Conservation (phyloP, 306 rosid species). For the Vigna mungo region DNA sequence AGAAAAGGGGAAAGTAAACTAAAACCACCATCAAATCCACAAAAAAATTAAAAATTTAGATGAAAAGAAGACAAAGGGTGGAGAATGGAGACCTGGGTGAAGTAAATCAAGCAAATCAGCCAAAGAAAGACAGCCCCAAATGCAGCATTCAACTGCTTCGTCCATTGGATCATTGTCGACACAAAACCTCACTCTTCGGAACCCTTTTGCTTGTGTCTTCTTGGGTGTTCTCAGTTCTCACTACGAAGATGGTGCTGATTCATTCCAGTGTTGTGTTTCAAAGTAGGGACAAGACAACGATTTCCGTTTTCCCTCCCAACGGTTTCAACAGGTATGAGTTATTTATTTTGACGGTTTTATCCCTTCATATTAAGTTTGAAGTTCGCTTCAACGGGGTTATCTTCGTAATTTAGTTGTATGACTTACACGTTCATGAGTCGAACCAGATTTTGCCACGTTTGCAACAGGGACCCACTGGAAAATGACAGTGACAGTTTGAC, state of each 20-base stretch:
- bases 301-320: slow-evolving; percentile 48
- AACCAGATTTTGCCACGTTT: slow-evolving; percentile 57
- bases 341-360: slow-evolving; percentile 45
- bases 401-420: slow-evolving; percentile 30
- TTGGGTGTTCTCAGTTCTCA: neutral
- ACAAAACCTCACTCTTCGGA: neutral
- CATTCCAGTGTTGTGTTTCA: slow-evolving; percentile 18
- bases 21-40: neutral
- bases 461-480: neutral
- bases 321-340: slow-evolving; percentile 42
- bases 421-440: slow-evolving; percentile 56
- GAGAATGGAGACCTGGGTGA: slow-evolving; percentile 73
- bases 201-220: neutral
- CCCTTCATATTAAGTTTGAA: neutral
- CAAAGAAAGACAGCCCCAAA: slow-evolving; percentile 81
- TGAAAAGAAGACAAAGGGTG: neutral
- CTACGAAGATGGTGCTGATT: slow-evolving; percentile 22
- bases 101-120: slow-evolving; percentile 86
- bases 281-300: slow-evolving; percentile 29
- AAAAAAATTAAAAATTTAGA: neutral
- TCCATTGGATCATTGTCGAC: slow-evolving; percentile 70
- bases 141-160: slow-evolving; percentile 58
- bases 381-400: neutral
- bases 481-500: neutral
- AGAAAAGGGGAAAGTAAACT: neutral